Evolutionary conservation across 2,329 filamentous ascomycete species (phyloP), one percentile per base, ranked within the genome.

Genomic region (Cladosporium sp.): DNA sequence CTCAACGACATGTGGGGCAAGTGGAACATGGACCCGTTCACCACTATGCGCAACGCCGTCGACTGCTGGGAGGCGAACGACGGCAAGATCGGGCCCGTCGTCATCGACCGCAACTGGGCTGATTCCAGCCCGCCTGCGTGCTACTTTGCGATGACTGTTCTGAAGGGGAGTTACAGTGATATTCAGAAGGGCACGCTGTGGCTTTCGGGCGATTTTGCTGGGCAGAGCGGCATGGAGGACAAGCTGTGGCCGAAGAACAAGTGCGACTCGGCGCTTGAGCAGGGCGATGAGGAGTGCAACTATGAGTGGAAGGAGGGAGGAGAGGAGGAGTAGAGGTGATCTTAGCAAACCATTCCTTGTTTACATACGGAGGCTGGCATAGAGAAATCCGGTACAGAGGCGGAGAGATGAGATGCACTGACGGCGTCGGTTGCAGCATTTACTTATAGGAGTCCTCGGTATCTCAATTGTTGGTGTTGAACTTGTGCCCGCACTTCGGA

Each of bases 401-500:
- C 7, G 3, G 7, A 28, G 22, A 28, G 22, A 7, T 18, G 22
- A 7, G 22, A 28, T 28, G 22, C 22, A 28, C 7, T 7, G 3
- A 5, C 7, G 22, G 22, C 22, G 22, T 7, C 22, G 22, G 22
- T 28, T 28, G 22, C 22, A 28, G 22, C 22, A 28, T 28, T 28
- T 28, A 28, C 22, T 28, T 28, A 28, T 18, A 7, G 22, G 22
- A 28, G 22, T 28, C 7, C 22, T 28, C 22, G 22, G 7, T 13
- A 28, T 44, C 10, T 46, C 22, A 52, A 32, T 52, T 52, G 14
- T 52, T 52, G 9, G 31, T 45, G 13, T 52, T 52, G 43, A 52
- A 46, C 18, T 42, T 52, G 43, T 46, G 28, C 9, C 13, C n/a
- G 33, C 42, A 95, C 52, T 89, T 83, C 9, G 54, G 43, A 72